These are phyloP conservation scores for Crucihimalaya himalaica DNA, from an alignment of 345 rosid species.

Conservation along the genomic window DNA sequence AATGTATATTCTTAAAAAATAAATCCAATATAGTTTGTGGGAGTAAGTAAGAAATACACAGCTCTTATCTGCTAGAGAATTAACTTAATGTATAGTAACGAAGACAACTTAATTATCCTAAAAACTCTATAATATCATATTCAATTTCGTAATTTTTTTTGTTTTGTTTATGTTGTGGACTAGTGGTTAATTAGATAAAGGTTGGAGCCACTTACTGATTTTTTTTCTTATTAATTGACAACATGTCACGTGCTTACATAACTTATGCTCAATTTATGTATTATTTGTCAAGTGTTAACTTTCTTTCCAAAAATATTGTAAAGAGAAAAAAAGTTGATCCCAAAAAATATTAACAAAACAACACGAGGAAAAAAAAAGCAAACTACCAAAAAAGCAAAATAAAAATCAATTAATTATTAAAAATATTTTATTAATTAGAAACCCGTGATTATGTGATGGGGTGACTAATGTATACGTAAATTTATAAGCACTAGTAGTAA, in stretches of 20 bases:
- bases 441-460: neutral
- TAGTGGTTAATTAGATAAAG: neutral
- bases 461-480: neutral
- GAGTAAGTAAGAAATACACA: neutral
- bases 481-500: neutral
- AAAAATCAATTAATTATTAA: neutral
- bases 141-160: neutral
- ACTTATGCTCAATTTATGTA: neutral
- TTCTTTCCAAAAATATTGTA: neutral
- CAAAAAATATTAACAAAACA: neutral
- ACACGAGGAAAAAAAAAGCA: neutral
- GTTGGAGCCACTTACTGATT: neutral
- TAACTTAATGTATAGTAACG: neutral
- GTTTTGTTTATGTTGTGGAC: neutral
- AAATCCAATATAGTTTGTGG: neutral
- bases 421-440: too few species aligned
- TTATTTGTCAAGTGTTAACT: neutral
- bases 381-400: neutral
- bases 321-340: neutral
- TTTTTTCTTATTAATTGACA: neutral
- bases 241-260: conserved; percentile 20
- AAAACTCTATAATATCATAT: neutral
- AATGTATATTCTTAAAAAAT: too few species aligned
- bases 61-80: neutral
- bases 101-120: neutral